Percentiles rank a stretch among this genome's conserved stretches.
Evolutionary conservation across 1,139 yeast species (phyloP).

Genomic region (Candida sanyaensis): DNA sequence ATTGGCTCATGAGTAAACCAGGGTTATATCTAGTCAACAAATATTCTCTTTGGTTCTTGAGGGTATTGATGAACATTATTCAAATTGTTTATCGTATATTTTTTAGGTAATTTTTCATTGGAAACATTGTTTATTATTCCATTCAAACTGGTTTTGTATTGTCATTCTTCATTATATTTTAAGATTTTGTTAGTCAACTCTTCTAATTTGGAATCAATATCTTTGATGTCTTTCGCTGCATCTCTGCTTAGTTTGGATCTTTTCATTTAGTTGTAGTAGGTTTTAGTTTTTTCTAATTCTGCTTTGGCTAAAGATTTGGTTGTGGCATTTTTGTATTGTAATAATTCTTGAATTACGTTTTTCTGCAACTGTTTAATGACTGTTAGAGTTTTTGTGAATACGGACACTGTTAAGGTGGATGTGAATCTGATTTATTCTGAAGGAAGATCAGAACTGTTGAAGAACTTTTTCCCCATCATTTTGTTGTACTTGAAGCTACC

Average conservation of each 20-base stretch:
- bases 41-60: constrained; percentile 74
- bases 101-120: constrained; percentile 5
- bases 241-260: constrained; percentile 29
- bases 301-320: constrained; percentile 45
- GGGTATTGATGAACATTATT: constrained; percentile 53
- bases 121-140: constrained; percentile 15
- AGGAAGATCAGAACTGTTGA: background rate
- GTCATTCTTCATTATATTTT: constrained; percentile 5
- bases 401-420: constrained; percentile 8
- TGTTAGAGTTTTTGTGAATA: constrained; percentile 11
- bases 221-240: constrained; percentile 32
- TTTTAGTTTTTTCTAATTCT: constrained; percentile 10
- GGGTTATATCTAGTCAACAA: constrained; percentile 86
- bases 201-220: constrained; percentile 24
- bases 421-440: background rate
- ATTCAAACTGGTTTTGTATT: constrained; percentile 8
- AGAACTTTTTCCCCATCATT: background rate
- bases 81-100: constrained; percentile 29
- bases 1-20: constrained; percentile 74
- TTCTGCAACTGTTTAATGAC: constrained; percentile 19
- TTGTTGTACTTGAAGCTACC: background rate
- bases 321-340: constrained; percentile 43
- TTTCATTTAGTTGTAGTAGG: constrained; percentile 11
- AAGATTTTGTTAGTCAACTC: background rate
- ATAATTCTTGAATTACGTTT: constrained; percentile 44